These are phyloP conservation scores for Yamadazyma trypodendri DNA, from an alignment of 1,139 yeast genomes.

Conservation along the genomic window DNA sequence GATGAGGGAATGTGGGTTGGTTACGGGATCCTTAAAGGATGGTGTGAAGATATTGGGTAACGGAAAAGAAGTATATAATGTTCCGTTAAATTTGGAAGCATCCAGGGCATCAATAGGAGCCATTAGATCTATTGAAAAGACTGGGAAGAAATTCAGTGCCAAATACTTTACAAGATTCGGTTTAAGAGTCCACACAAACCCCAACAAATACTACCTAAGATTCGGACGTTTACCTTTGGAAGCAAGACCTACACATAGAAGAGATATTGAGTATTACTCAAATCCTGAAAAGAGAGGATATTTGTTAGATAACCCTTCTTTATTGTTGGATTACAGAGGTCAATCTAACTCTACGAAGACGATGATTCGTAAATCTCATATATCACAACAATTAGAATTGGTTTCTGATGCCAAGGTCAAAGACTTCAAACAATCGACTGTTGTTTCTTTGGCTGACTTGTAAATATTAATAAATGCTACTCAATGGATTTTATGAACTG, in stretches of 20 bases:
- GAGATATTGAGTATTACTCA: slow-evolving; percentile 78
- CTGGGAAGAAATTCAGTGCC: slow-evolving; percentile 74
- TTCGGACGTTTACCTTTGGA: slow-evolving; percentile 80
- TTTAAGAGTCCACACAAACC: slow-evolving; percentile 72
- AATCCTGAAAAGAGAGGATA: slow-evolving; percentile 75
- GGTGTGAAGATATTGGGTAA: slow-evolving; percentile 83
- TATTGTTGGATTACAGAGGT: slow-evolving; percentile 40
- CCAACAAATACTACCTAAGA: slow-evolving; percentile 63
- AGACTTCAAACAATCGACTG: slow-evolving; percentile 17
- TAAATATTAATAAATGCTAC: slow-evolving; percentile 11
- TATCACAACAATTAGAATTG: slow-evolving; percentile 29
- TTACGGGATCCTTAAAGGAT: slow-evolving; percentile 68
- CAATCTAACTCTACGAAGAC: slow-evolving; percentile 18
- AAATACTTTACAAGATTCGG: slow-evolving; percentile 68
- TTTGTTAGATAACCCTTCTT: slow-evolving; percentile 42
- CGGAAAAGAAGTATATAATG: slow-evolving; percentile 55
- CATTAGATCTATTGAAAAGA: slow-evolving; percentile 65
- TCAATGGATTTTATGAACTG: no score
- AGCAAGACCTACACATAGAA: slow-evolving; percentile 83
- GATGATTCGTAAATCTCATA: slow-evolving; percentile 24
- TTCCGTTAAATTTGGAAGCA: slow-evolving; percentile 75
- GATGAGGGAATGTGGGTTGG: slow-evolving; percentile 72
- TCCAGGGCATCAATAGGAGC: slow-evolving; percentile 77
- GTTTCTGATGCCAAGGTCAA: slow-evolving; percentile 27
- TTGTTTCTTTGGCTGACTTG: slow-evolving; percentile 18